Evolutionary conservation across 2,329 filamentous ascomycete genomes (phyloP).

Genomic region (Plectosphaerella plurivora): DNA sequence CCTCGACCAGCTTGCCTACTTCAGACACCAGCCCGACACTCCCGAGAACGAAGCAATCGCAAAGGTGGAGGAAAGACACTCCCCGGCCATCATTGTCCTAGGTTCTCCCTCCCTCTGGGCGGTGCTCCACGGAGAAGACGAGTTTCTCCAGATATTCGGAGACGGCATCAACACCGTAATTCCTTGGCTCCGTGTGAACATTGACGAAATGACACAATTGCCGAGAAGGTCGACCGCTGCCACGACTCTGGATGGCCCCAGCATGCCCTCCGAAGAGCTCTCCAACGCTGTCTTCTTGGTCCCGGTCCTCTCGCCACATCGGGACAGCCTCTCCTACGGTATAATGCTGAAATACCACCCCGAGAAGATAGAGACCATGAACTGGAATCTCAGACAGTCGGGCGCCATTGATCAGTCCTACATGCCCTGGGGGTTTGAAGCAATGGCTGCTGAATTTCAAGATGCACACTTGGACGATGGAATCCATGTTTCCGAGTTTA

Average conservation of each 20-base stretch:
- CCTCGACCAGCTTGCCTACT: conserved; percentile 8
- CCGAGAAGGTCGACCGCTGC: conserved; percentile 4
- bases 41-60: conserved; percentile 7
- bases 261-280: conserved; percentile 3
- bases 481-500: conserved; percentile 35
- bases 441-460: conserved; percentile 42
- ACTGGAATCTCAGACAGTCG: conserved; percentile 40
- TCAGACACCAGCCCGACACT: conserved; percentile 8
- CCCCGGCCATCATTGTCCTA: conserved; percentile 43
- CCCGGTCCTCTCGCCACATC: conserved; percentile 40
- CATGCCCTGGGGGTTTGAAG: conserved; percentile 45
- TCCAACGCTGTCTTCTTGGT: conserved; percentile 23
- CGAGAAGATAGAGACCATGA: conserved; percentile 46
- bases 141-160: conserved; percentile 39
- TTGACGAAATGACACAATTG: conserved; percentile 15
- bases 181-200: conserved; percentile 24
- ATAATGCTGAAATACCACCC: conserved; percentile 39
- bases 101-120: conserved; percentile 53
- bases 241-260: neutral
- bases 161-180: conserved; percentile 39
- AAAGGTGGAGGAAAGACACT: conserved; percentile 6
- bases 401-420: conserved; percentile 33
- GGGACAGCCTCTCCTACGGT: conserved; percentile 34
- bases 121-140: conserved; percentile 42
- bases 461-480: conserved; percentile 40